Conservation (phyloP, 352 stramenopile species). For the Phytophthora melonis region DNA sequence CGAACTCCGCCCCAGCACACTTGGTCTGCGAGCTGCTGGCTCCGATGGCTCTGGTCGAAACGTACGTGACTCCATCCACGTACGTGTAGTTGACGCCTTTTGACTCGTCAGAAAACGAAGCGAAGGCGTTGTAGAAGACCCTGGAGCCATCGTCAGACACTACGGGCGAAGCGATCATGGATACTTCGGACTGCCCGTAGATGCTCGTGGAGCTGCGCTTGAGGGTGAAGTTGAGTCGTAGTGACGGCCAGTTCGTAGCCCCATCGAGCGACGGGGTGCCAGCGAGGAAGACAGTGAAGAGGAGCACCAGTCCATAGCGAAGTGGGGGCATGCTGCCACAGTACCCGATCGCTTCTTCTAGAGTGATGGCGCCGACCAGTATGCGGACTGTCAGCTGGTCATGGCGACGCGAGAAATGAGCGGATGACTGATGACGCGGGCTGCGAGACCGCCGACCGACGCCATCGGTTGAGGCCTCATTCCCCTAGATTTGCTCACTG, state of each 20-base stretch:
- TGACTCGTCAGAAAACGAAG: conserved; percentile 25
- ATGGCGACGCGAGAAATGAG: no score
- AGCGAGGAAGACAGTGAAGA: neutral
- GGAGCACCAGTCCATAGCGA: neutral
- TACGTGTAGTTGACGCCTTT: conserved; percentile 35
- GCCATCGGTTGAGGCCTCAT: no score
- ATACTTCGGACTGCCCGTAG: neutral
- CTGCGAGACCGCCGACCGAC: no score
- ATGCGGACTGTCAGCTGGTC: no score
- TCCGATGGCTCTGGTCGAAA: neutral
- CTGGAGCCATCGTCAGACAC: conserved; percentile 23
- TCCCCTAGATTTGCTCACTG: no score
- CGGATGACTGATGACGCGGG: no score
- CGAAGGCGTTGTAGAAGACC: conserved; percentile 46
- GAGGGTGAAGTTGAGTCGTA: neutral
- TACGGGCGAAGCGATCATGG: conserved; percentile 18
- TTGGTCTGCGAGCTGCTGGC: neutral
- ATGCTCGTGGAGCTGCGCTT: neutral
- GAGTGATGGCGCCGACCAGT: neutral
- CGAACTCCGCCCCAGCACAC: neutral
- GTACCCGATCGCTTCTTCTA: neutral
- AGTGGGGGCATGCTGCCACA: neutral
- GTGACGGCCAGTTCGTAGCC: neutral
- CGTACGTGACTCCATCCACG: conserved; percentile 40
- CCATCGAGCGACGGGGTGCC: neutral